These are phyloP conservation scores for Umbelopsis sp. DNA, from an alignment of 192 early-diverging fungal genomes.

Conservation along the genomic window DNA sequence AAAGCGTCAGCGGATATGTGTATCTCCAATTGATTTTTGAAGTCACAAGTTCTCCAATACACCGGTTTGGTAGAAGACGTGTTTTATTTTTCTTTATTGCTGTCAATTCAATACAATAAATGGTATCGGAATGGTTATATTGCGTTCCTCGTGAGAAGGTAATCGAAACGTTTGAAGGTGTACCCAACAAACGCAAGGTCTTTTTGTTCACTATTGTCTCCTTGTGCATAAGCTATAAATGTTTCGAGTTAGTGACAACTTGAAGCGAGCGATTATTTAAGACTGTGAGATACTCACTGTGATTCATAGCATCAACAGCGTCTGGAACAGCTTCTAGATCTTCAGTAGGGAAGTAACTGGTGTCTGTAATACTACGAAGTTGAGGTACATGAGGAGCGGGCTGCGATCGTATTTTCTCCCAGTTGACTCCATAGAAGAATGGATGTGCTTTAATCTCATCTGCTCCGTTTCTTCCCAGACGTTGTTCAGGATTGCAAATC, in stretches of 20 bases:
- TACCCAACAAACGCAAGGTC: constrained; percentile 99
- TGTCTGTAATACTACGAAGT: constrained; percentile 93
- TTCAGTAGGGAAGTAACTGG: constrained; percentile 96
- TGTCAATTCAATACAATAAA: neutral
- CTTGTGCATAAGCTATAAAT: constrained; percentile 19
- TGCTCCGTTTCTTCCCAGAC: constrained; percentile 83
- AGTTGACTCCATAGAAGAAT: constrained; percentile 94
- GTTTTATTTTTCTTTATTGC: constrained; percentile 4
- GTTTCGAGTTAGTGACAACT: neutral
- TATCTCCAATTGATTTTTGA: neutral
- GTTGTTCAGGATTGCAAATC: constrained; percentile 83
- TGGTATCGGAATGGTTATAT: constrained; percentile 36
- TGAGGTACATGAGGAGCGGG: constrained; percentile 93
- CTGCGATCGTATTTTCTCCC: constrained; percentile 79
- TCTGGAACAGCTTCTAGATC: constrained; percentile 81
- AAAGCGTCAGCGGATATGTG: neutral
- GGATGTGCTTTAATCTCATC: constrained; percentile 90
- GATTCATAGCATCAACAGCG: constrained; percentile 21
- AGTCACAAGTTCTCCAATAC: too few species aligned
- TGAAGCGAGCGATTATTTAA: too few species aligned
- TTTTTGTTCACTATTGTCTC: constrained; percentile 62
- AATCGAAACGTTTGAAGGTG: constrained; percentile 95
- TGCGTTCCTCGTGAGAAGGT: constrained; percentile 72
- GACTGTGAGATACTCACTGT: constrained; percentile 17
- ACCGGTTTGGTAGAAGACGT: too few species aligned